phyloP scores from a whole-genome alignment of 2,329 filamentous ascomycete species.

The Stagonosporopsis vannaccii region DNA sequence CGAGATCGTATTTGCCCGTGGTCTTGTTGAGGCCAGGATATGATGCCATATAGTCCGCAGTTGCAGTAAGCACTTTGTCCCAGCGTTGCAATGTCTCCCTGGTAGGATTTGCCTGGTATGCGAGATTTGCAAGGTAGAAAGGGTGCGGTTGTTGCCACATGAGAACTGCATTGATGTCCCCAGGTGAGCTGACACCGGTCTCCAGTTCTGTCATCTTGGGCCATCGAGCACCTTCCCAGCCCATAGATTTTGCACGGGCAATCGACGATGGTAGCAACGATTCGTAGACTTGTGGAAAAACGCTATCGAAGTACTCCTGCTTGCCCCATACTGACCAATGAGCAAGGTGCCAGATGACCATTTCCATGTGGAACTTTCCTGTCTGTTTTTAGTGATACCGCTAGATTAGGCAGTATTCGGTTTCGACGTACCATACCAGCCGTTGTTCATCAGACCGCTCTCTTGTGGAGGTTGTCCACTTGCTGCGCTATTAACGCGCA shows the following conservation, averaged over 20 bases:
- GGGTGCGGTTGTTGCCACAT: slow-evolving; percentile 68
- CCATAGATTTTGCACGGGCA: slow-evolving; percentile 44
- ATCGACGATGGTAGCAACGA: slow-evolving; percentile 51
- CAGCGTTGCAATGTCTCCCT: slow-evolving; percentile 57
- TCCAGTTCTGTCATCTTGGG: slow-evolving; percentile 64
- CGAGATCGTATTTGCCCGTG: slow-evolving; percentile 60
- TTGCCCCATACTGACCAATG: slow-evolving; percentile 60
- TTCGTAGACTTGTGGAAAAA: slow-evolving; percentile 56
- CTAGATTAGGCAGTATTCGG: background rate
- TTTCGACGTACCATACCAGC: slow-evolving; percentile 59
- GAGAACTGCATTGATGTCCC: slow-evolving; percentile 65
- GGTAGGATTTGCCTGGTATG: slow-evolving; percentile 57
- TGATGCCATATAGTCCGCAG: slow-evolving; percentile 66
- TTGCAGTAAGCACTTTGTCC: slow-evolving; percentile 60
- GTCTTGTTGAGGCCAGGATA: slow-evolving; percentile 62
- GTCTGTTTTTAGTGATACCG: background rate
- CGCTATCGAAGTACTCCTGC: slow-evolving; percentile 53
- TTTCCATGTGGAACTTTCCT: slow-evolving; percentile 61
- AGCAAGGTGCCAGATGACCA: slow-evolving; percentile 61
- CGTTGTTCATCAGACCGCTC: slow-evolving; percentile 58
- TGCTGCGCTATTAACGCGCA: slow-evolving; percentile 61
- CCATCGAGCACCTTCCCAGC: slow-evolving; percentile 54
- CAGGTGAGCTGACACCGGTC: slow-evolving; percentile 61
- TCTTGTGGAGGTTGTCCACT: slow-evolving; percentile 57
- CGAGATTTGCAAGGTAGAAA: slow-evolving; percentile 65